A percentile compares a stretch with the other conserved stretches of the same genome.
Evolutionary conservation across 257 asterid species (phyloP).

Genomic region (Plantago elongata): DNA sequence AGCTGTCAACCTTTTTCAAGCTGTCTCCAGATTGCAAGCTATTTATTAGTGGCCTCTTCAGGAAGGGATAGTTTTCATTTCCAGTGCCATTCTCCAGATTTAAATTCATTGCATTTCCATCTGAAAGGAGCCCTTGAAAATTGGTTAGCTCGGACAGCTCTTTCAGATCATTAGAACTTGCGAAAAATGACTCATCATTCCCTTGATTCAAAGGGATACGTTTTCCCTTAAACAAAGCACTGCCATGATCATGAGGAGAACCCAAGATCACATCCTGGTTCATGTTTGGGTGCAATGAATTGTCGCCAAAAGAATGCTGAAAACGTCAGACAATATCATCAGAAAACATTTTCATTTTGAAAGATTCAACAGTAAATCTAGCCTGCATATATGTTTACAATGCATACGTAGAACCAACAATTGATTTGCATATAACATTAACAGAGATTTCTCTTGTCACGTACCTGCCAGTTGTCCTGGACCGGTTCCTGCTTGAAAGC

Average conservation of each 20-base stretch:
- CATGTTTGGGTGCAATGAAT: slow-evolving; percentile 20
- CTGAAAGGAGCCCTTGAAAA: slow-evolving; percentile 38
- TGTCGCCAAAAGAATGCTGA: slow-evolving; percentile 31
- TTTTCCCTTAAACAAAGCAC: slow-evolving; percentile 34
- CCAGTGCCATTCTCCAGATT: slow-evolving; percentile 42
- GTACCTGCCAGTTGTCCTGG: slow-evolving; percentile 57
- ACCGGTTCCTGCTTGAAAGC: slow-evolving; percentile 41
- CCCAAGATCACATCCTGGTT: slow-evolving; percentile 28
- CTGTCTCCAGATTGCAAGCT: slow-evolving; percentile 58
- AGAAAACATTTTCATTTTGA: background rate
- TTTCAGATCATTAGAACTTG: slow-evolving; percentile 39
- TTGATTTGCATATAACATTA: background rate
- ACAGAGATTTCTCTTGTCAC: background rate
- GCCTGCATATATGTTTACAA: background rate
- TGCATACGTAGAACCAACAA: background rate
- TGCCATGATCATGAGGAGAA: slow-evolving; percentile 22
- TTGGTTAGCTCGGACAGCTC: slow-evolving; percentile 35
- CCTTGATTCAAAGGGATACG: slow-evolving; percentile 37
- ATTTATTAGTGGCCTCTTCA: slow-evolving; percentile 56
- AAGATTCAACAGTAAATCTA: background rate
- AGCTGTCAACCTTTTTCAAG: slow-evolving; percentile 93
- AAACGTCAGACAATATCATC: slow-evolving; percentile 3
- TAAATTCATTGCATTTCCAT: slow-evolving; percentile 28
- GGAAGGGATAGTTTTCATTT: slow-evolving; percentile 41
- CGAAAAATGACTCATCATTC: slow-evolving; percentile 30